Base-by-base conservation (phyloP, 306 rosid species). In the Cicer yamashitae region DNA sequence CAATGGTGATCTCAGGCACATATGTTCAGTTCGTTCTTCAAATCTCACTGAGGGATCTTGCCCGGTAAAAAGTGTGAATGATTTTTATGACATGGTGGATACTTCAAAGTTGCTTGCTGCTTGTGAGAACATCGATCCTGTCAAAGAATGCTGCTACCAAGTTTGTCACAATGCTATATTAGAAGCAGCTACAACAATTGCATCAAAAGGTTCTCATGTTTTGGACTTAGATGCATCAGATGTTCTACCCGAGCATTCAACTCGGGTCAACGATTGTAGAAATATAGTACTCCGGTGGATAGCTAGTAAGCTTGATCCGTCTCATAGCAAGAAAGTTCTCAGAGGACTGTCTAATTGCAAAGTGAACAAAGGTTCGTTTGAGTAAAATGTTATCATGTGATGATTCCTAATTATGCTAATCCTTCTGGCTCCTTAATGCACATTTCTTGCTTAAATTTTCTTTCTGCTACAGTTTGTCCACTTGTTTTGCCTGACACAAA, bases 301-400 rank as follows among this genome's bases (percentile, higher is more conserved):
- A 59, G 96, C 96, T 20, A 89, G 99, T 74, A 87, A 92, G 87
- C 91, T 94, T 72, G 77, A 81, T 66, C 92, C 96, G 70, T 75
- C 90, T 84, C 87, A 48, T 8, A 89, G 96, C 10, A 94, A 90
- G 90, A 88, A 90, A 64, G 84, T 90, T 84, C 96, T 94, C 25
- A 85, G 99, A 82, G 97, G 90, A 61, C 79, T 94, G 63, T 92
- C 97, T 53, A 92, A 87, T 86, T 94, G 99, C 90, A 89, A 92
- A 1, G 82, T 86, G n/a, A 94, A 90, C 84, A 92, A 92, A 89
- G 88, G 88, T 85, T 61, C 9, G 77, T 57, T 77, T 45, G 54
- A 38, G 39, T 47, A 63, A 53, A 70, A 77, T 37, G 11, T 8
- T 46, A 53, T 70, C 37, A 40, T 7, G 64, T 58, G 40, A 41